Evolutionary conservation across 352 stramenopile species (phyloP), one percentile per base, ranked within the genome.

Genomic region (Globisporangium paddicum): DNA sequence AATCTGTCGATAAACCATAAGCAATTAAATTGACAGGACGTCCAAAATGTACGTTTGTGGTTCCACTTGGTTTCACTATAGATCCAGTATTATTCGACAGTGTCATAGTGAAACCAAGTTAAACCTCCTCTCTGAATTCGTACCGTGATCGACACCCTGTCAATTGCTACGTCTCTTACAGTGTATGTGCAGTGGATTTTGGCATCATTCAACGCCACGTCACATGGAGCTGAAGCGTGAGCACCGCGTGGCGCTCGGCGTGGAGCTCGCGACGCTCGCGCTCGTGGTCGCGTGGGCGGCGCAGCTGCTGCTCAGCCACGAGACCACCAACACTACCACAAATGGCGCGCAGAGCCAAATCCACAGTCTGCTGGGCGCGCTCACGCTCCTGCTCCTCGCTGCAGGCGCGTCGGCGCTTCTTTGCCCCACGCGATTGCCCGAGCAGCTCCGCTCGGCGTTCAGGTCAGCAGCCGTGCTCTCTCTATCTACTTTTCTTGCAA

Each of bases 171-270:
- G n/a, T n/a, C n/a, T n/a, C n/a, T n/a, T n/a, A n/a, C n/a, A n/a
- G n/a, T n/a, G n/a, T n/a, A n/a, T n/a, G n/a, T n/a, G n/a, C n/a
- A n/a, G n/a, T n/a, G n/a, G n/a, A n/a, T n/a, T n/a, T n/a, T n/a
- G n/a, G n/a, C n/a, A n/a, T n/a, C n/a, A n/a, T n/a, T n/a, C n/a
- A n/a, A n/a, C n/a, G n/a, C n/a, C n/a, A n/a, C n/a, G n/a, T n/a
- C n/a, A n/a, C n/a, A n/a, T n/a, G n/a, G n/a, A n/a, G n/a, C n/a
- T 57, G 50, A 47, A 44, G 47, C 26, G 18, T 11, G 55, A 62
- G 44, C 55, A 11, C 55, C 38, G 26, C 25, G 42, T 54, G 32
- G 58, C 58, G 51, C 58, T 58, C 7, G 46, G 30, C 40, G 19
- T 60, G 21, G 58, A 64, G 42, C 21, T 58, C 28, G 41, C 23